phyloP scores from a whole-genome alignment of 2,329 filamentous ascomycete species.

The Colletotrichum magnum region DNA sequence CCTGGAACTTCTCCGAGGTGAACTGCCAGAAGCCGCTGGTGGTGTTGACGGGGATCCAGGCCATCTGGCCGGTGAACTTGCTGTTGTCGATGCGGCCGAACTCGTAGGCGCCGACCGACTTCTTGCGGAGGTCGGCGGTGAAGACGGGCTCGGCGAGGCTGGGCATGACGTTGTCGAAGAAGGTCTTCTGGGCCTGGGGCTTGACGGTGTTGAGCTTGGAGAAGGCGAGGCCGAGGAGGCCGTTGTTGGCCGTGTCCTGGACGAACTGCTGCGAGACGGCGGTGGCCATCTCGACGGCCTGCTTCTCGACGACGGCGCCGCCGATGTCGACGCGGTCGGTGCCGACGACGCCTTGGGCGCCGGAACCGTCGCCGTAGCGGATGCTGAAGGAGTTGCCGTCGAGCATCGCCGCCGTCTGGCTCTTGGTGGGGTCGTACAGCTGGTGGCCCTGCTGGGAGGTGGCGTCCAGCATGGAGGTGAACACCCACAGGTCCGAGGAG shows the following conservation, averaged over 20 bases:
- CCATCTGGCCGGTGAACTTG: constrained; percentile 74
- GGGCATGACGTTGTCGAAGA: constrained; percentile 79
- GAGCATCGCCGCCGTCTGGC: constrained; percentile 50
- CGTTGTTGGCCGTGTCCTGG: constrained; percentile 72
- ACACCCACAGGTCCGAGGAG: constrained; percentile 82
- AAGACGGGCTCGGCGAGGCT: constrained; percentile 76
- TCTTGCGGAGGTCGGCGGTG: constrained; percentile 76
- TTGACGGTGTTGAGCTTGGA: constrained; percentile 74
- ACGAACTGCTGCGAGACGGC: constrained; percentile 71
- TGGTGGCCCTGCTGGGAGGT: constrained; percentile 63
- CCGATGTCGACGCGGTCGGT: constrained; percentile 78
- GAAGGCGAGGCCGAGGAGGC: constrained; percentile 79
- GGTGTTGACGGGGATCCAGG: constrained; percentile 73
- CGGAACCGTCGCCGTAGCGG: constrained; percentile 78
- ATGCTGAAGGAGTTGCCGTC: constrained; percentile 71
- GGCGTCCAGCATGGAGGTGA: constrained; percentile 71
- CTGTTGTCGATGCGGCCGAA: constrained; percentile 78
- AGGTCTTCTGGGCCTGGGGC: constrained; percentile 76
- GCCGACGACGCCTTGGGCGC: constrained; percentile 74
- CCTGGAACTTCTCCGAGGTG: constrained; percentile 67
- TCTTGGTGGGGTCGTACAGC: constrained; percentile 55
- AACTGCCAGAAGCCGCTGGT: constrained; percentile 80
- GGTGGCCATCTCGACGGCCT: constrained; percentile 78
- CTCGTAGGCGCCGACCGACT: constrained; percentile 76
- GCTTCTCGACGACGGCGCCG: constrained; percentile 71